Evolutionary conservation across 345 rosid species (phyloP), one percentile per base, ranked within the genome.

Genomic region (Stellera chamaejasme): DNA sequence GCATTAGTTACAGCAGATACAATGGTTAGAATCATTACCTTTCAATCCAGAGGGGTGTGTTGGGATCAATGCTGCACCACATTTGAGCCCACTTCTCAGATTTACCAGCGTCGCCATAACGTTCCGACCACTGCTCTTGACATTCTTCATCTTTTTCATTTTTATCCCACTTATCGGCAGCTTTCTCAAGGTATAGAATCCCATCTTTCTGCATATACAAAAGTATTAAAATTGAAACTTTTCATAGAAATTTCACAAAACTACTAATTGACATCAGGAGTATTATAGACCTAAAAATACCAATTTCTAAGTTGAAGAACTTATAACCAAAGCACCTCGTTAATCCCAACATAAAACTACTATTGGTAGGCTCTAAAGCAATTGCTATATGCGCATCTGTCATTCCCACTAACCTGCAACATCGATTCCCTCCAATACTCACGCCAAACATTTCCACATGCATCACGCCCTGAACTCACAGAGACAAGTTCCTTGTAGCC

Each of bases 151-250:
- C 92, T 50, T 61, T 46, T 6, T 89, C 90, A 16, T 89, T 88
- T 85, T 82, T 92, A 41, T 95, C 98, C 98, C 96, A 92, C 64
- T 92, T 92, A 71, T 92, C 89, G 45, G 98, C 98, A 11, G 81
- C 82, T 79, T 92, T 88, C 77, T 86, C 93, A 55, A 92, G 81
- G 76, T 92, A 89, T 48, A 79, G 60, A 49, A 84, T 64, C 47
- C 95, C 98, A 54, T 63, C 39, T 13, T 77, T 79, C 97, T 91
- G 83, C 53, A 66, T 14, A 53, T 49, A 63, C 26, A 25, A 57
- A 54, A 42, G 45, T 1, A 19, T 10, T 9, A 45, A 7, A 13
- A n/a, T 60, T 64, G 23, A 19, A 27, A 7, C 19, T 48, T 52
- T 14, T 2, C 10, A 6, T 46, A 46, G 7, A 32, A 8, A 8